Evolutionary conservation across 2,329 filamentous ascomycete species (phyloP), one percentile per base, ranked within the genome.

Genomic region (Aureobasidium sp.): DNA sequence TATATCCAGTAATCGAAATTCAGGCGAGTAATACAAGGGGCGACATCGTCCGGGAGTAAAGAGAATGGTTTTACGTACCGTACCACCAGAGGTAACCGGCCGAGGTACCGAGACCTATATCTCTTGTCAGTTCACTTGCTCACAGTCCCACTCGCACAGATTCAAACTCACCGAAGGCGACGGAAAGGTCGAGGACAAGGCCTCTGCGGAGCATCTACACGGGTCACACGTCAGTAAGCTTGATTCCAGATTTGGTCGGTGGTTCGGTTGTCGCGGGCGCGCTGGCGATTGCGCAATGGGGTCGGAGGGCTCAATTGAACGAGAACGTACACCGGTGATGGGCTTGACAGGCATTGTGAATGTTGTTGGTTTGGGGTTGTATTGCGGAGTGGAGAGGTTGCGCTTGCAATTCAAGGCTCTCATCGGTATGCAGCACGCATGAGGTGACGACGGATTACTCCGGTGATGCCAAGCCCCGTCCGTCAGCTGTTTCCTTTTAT

Each of bases 21-120:
- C 7, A 3, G 3, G 27, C 25, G 25, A 11, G 5, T 29, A 27
- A 39, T 16, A 13, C 21, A 47, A n/a, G 11, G 34, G 5, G n/a
- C 14, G 25, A 41, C 6, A 27, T 11, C 29, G 30, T 59, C 55
- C 14, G 10, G 29, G 30, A 45, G 29, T 34, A 48, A 21, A 27
- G 36, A 39, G 25, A 29, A n/a, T 21, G 30, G 39, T 11, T 63
- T 69, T 70, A 80, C 78, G 66, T 79, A 79, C 77, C 84, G 77
- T 87, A 87, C 85, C 85, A 87, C 79, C 81, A 88, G 72, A 81
- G 79, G 75, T 86, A 87, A 68, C 84, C 85, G 73, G 79, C 78
- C 67, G 82, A 77, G 67, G 81, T 79, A 69, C 84, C 84, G 72
- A 87, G 82, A 74, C 84, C 83, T 86, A 13, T 36, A 25, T 13